Percentiles rank a stretch among this genome's conserved stretches.
phyloP scores from a whole-genome alignment of 108 stramenopile genomes.

The Cyclotella baltica region DNA sequence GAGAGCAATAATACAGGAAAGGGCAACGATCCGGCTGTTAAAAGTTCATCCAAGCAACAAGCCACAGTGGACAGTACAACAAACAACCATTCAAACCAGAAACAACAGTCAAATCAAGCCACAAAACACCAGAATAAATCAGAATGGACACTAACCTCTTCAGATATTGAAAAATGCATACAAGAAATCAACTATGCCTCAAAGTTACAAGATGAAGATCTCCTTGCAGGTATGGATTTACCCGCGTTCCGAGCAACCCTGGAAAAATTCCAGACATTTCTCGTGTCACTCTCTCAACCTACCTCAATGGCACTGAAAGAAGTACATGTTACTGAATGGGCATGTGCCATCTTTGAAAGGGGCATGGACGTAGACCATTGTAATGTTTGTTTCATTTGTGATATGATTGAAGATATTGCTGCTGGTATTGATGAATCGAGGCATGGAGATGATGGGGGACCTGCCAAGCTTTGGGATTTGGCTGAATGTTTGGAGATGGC shows the following conservation, averaged over 20 bases:
- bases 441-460: constrained; percentile 1
- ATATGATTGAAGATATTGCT: constrained; percentile 40
- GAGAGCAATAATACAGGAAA: too few relatives aligned
- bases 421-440: constrained; percentile 28
- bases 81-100: background rate
- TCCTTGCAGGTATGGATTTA: constrained; percentile 24
- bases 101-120: background rate
- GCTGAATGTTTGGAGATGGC: constrained; percentile 25
- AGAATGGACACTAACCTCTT: constrained; percentile 26
- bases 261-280: constrained; percentile 29
- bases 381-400: constrained; percentile 34
- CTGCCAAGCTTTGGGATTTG: constrained; percentile 30
- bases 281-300: constrained; percentile 26
- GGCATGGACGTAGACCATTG: constrained; percentile 45
- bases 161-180: constrained; percentile 32
- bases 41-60: too few relatives aligned
- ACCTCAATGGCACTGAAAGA: constrained; percentile 26
- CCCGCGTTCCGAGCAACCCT: constrained; percentile 27
- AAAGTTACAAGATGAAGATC: constrained; percentile 3
- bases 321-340: constrained; percentile 23
- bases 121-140: background rate
- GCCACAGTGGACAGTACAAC: background rate
- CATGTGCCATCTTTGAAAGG: constrained; percentile 29
- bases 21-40: too few relatives aligned
- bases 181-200: constrained; percentile 28